Evolutionary conservation across 176 grass and related monocot genomes (phyloP).

Genomic region (Oryza brachyantha): DNA sequence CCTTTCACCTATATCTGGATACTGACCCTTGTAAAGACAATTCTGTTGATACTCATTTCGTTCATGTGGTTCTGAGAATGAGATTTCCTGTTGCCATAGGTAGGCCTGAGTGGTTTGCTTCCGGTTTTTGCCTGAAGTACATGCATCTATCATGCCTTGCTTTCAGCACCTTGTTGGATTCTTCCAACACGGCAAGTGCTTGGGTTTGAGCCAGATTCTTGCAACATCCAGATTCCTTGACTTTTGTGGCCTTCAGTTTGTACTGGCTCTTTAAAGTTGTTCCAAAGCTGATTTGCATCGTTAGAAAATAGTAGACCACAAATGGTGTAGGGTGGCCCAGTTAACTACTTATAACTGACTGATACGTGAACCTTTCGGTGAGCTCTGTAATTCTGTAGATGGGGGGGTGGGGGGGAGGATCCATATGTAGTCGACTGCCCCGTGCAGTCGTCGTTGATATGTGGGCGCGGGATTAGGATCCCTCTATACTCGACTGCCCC

Average conservation of each 20-base stretch:
- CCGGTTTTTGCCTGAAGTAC: constrained; percentile 5
- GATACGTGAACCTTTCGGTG: neutral
- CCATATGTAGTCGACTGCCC: no score
- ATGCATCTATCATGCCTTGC: constrained; percentile 33
- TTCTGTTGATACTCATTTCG: neutral
- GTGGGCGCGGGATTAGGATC: no score
- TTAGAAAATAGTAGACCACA: neutral
- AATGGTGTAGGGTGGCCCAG: neutral
- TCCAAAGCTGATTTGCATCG: neutral
- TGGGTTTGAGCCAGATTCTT: constrained; percentile 22
- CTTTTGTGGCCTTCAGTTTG: neutral
- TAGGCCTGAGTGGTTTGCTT: constrained; percentile 12
- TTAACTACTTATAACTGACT: neutral
- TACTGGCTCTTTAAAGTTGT: neutral
- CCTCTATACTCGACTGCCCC: no score
- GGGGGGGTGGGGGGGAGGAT: no score
- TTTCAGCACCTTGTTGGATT: constrained; percentile 32
- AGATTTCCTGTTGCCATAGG: constrained; percentile 1
- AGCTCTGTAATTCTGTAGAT: neutral
- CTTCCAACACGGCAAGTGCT: neutral
- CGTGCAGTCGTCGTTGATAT: no score
- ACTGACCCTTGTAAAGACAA: neutral
- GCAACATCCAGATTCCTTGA: neutral
- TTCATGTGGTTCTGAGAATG: neutral
- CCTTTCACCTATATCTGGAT: neutral